Evolutionary conservation across 495 filamentous ascomycete species (phyloP).

Genomic region (Cercophora sp.): DNA sequence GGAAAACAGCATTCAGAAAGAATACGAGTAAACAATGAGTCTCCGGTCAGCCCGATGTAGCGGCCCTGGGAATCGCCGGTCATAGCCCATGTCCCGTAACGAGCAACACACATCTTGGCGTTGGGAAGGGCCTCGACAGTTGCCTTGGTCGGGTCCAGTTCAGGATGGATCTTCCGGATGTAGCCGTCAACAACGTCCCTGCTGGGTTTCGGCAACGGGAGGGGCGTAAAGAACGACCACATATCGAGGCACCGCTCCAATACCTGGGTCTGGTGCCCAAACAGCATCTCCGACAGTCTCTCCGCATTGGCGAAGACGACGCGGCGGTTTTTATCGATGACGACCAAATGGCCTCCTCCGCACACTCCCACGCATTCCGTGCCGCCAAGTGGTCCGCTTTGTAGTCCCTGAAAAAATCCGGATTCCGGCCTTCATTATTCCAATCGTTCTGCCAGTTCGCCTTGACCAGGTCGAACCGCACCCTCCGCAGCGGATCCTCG

Average conservation of each 20-base stretch:
- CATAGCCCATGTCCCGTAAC: neutral
- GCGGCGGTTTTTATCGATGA: neutral
- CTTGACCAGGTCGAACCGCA: neutral
- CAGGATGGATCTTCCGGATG: slow-evolving; percentile 3
- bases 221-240: neutral
- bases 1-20: too few species aligned
- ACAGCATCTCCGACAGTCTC: neutral
- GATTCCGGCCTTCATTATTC: neutral
- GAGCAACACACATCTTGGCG: slow-evolving; percentile 3
- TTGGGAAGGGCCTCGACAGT: slow-evolving; percentile 3
- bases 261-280: neutral
- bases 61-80: neutral
- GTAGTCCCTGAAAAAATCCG: neutral
- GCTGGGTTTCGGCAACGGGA: neutral
- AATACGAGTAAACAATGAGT: neutral
- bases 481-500: too few species aligned
- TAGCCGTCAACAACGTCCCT: neutral
- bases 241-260: neutral
- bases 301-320: neutral
- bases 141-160: slow-evolving; percentile 2
- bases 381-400: neutral
- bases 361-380: neutral
- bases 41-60: neutral
- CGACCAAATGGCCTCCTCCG: neutral
- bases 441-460: neutral